phyloP scores from a whole-genome alignment of 495 filamentous ascomycete species.

The Ramalina intermedia region DNA sequence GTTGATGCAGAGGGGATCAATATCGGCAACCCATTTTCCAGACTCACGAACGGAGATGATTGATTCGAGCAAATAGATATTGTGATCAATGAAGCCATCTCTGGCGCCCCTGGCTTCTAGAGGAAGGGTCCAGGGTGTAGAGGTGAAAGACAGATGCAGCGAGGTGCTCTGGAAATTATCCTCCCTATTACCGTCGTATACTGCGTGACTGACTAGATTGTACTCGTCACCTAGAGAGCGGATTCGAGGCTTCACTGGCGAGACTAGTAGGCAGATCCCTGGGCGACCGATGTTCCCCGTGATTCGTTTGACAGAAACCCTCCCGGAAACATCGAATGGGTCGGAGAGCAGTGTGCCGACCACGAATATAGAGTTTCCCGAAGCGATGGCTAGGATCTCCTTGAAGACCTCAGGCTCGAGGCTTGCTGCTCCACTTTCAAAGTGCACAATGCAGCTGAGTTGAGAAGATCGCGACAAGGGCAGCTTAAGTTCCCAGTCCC shows the following conservation, averaged over 20 bases:
- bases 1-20: slow-evolving; percentile 4
- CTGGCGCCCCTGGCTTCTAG: slow-evolving; percentile 1
- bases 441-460: slow-evolving; percentile 7
- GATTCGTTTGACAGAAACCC: not conserved
- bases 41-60: slow-evolving; percentile 8
- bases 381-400: slow-evolving; percentile 11
- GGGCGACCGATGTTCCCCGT: slow-evolving; percentile 11
- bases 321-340: not conserved
- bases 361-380: slow-evolving; percentile 13
- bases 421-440: slow-evolving; percentile 2
- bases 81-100: slow-evolving; percentile 3
- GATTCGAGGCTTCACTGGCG: slow-evolving; percentile 4
- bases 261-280: slow-evolving; percentile 10
- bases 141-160: slow-evolving; percentile 10
- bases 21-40: slow-evolving; percentile 12
- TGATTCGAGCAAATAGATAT: slow-evolving; percentile 9
- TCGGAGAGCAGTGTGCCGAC: slow-evolving; percentile 8
- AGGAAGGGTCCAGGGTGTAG: slow-evolving; percentile 3
- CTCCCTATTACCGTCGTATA: slow-evolving; percentile 9
- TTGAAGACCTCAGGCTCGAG: slow-evolving; percentile 1
- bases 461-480: not conserved
- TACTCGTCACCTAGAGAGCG: slow-evolving; percentile 6
- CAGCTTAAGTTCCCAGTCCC: no score
- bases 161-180: slow-evolving; percentile 10
- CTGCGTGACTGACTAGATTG: slow-evolving; percentile 9